A percentile compares a stretch with the other conserved stretches of the same genome.
Conservation (phyloP, 2,329 filamentous ascomycete species). For the Colletotrichum truncatum region DNA sequence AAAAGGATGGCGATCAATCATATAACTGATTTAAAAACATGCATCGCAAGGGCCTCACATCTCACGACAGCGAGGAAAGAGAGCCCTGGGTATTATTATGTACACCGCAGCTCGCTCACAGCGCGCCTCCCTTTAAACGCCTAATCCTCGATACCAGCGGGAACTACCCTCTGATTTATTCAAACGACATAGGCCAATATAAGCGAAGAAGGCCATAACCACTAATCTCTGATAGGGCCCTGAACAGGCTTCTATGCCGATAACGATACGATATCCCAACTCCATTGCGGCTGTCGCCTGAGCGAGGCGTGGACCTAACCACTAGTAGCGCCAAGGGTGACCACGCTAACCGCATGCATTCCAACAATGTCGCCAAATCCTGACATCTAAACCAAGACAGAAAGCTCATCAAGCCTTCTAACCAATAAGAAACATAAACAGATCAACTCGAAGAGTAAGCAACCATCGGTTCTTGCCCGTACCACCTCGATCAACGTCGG, state of each 20-base stretch:
- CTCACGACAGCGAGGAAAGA: constrained; percentile 28
- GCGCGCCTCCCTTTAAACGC: constrained; percentile 6
- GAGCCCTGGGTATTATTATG: constrained; percentile 30
- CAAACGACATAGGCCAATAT: constrained; percentile 17
- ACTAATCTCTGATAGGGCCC: background rate
- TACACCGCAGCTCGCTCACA: constrained; percentile 1
- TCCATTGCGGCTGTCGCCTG: background rate
- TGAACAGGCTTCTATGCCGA: background rate
- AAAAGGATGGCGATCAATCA: too few relatives aligned
- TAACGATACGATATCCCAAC: background rate
- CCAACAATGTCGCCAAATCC: background rate
- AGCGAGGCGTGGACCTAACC: background rate
- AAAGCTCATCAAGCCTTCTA: background rate
- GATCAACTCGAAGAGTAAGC: background rate
- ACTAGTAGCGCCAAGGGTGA: background rate
- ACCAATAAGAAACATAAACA: background rate
- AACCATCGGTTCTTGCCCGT: background rate
- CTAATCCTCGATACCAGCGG: background rate
- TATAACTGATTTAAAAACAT: too few relatives aligned
- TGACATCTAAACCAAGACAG: background rate
- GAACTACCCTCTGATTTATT: background rate
- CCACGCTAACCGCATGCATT: constrained; percentile 2
- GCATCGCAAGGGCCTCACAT: constrained; percentile 29
- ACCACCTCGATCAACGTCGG: background rate
- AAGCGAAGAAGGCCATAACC: background rate